A percentile compares a stretch with the other conserved stretches of the same genome.
Evolutionary conservation across 2,329 filamentous ascomycete genomes (phyloP).

Genomic region (Aaosphaeria pasadenensis): DNA sequence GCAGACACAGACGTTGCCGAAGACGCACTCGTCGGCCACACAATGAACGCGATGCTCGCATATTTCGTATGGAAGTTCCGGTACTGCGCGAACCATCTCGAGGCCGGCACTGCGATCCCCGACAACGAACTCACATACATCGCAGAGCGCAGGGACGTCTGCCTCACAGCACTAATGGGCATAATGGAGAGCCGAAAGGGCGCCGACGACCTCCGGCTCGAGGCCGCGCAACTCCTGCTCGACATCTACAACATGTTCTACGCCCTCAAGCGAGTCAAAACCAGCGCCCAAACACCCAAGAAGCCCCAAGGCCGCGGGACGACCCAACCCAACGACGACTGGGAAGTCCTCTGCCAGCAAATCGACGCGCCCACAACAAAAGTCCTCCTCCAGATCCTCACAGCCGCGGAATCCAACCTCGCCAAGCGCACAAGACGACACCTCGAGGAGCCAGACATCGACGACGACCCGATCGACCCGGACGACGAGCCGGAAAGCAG

Average conservation of each 20-base stretch:
- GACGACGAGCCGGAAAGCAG: constrained; percentile 61
- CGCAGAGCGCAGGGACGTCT: constrained; percentile 50
- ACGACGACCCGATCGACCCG: constrained; percentile 69
- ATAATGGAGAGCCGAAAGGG: constrained; percentile 54
- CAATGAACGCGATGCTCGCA: constrained; percentile 74
- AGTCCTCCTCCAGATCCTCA: constrained; percentile 73
- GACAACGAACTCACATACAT: constrained; percentile 59
- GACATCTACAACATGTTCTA: constrained; percentile 81
- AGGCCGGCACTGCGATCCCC: constrained; percentile 45
- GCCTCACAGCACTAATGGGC: constrained; percentile 46
- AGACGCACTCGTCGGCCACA: constrained; percentile 71
- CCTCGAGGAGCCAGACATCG: constrained; percentile 52
- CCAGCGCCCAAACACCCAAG: constrained; percentile 24
- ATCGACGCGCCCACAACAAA: constrained; percentile 61
- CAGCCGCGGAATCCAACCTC: constrained; percentile 69
- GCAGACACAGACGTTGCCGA: constrained; percentile 73
- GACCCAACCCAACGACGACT: constrained; percentile 44
- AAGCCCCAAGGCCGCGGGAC: constrained; percentile 17
- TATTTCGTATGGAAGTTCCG: constrained; percentile 95
- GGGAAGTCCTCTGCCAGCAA: constrained; percentile 64
- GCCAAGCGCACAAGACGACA: constrained; percentile 33
- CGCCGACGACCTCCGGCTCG: constrained; percentile 75
- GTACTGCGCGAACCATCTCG: constrained; percentile 41
- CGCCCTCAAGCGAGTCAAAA: constrained; percentile 57
- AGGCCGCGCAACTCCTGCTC: constrained; percentile 72